Evolutionary conservation across 2,329 filamentous ascomycete genomes (phyloP), one percentile per base, ranked within the genome.

Genomic region (Aspergillus neotritici): DNA sequence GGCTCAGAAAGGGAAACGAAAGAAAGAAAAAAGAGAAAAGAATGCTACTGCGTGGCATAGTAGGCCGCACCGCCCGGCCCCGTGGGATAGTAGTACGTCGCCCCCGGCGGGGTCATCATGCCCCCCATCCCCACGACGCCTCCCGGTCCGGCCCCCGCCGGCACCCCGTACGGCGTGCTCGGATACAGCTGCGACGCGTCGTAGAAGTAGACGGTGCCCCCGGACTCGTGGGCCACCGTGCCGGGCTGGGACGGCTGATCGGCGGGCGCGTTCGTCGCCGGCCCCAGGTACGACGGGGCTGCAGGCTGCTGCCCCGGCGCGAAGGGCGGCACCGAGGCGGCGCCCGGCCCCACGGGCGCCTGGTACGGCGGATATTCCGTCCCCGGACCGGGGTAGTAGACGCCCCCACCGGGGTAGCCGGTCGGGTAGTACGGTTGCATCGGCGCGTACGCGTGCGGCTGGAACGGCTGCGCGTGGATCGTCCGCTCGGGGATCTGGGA

Each of bases 201-300:
- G 57, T 89, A 90, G 63, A 95, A 98, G 66, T 94, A 97, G 1
- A 95, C 89, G 78, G 94, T 97, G 49, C 93, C 93, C 55, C 95
- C 94, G 51, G 84, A 83, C 70, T 97, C 91, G 64, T 96, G 90
- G 0, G 88, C 87, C 14, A 84, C 77, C 44, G 79, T 78, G 13
- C 73, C 74, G 3, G 70, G 66, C 51, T 78, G 79, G 25, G 71
- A 67, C 5, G 60, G 47, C 45, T 63, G 55, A 34, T 72, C 70
- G 34, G 55, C 54, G 43, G 65, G 52, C 15, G 58, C 45, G 28
- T 52, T 47, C 12, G 58, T 48, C 30, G 56, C 54, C 2, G 62
- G 57, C 16, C 64, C 43, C 45, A 60, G 56, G 48, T 68, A 69
- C 13, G 64, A 6, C 21, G 21, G 60, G 15, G 60, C 53, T 46